Base-by-base conservation (phyloP, 1,284 basidiomycete species). In the Spongiforma sp. region DNA sequence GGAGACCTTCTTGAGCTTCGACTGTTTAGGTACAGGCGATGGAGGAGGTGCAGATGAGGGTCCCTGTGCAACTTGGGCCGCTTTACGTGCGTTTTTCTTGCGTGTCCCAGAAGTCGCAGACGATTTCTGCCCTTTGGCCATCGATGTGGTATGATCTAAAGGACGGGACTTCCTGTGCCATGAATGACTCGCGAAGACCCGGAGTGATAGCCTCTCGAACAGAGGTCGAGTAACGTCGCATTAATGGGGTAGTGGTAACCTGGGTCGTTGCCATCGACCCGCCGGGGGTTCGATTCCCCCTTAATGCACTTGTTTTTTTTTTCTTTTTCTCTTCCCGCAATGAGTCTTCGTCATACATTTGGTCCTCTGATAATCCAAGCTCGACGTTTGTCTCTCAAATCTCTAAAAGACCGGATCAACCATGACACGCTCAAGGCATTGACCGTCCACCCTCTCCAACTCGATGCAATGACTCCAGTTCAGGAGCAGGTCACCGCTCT, bases 41-140 rank as follows among this genome's bases (percentile, higher is more conserved):
- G 68, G 62, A 11, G 65, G 54, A 7, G 63, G 69, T 57, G 43
- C 60, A 64, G 74, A 62, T 26, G 75, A 71, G 10, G 79, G 69
- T 56, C 77, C 81, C 28, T 74, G 72, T 11, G 41, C 6, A 0
- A 11, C 33, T 37, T 72, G 70, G 17, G 79, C 79, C 15, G 86
- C 84, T 69, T 89, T 92, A 59, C 88, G 87, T 26, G 89, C 89
- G 75, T 94, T 89, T 73, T 93, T 96, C 83, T 95, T 96, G 62
- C 94, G 87, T 15, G 95, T 97, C 3, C 81, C 93, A 4, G 93
- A 88, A 2, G 86, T 83, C 21, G 90, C 93, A 14, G 92, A 96
- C 6, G 89, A 93, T 73, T 89, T 91, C 57, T 77, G 68, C n/a
- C 83, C 77, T 69, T 89, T 89, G 28, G 69, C 69, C 83, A 84